A percentile compares a stretch with the other conserved stretches of the same genome.
Evolutionary conservation across 495 filamentous ascomycete species (phyloP).

Genomic region (Penicillium canescens): DNA sequence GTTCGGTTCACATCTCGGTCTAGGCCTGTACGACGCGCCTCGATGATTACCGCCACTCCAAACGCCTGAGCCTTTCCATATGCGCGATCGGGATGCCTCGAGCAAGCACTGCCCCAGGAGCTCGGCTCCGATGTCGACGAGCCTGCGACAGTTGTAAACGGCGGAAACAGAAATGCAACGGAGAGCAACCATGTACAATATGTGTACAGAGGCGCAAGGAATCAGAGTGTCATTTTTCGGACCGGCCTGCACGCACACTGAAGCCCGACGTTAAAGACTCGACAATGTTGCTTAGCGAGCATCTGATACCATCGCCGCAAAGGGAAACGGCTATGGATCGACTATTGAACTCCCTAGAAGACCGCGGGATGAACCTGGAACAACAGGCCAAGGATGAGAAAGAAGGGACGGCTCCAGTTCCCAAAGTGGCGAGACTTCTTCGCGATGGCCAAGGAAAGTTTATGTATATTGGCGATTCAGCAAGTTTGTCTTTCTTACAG

Average conservation of each 20-base stretch:
- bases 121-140: conserved; percentile 40
- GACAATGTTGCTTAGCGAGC: conserved; percentile 44
- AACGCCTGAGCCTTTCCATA: not conserved
- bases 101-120: conserved; percentile 34
- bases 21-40: not conserved
- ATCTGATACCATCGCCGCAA: conserved; percentile 32
- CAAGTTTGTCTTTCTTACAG: conserved; percentile 70
- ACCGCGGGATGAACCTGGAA: conserved; percentile 35
- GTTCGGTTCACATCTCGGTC: not conserved
- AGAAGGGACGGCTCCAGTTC: conserved; percentile 41
- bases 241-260: conserved; percentile 41
- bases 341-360: conserved; percentile 40
- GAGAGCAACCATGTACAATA: conserved; percentile 66
- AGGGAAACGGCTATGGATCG: conserved; percentile 43
- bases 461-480: conserved; percentile 73
- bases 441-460: conserved; percentile 56
- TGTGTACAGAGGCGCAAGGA: conserved; percentile 60
- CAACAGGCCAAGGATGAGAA: conserved; percentile 37
- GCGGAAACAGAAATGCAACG: conserved; percentile 81
- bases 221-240: conserved; percentile 45
- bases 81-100: conserved; percentile 32
- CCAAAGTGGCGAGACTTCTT: conserved; percentile 52
- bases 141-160: conserved; percentile 79
- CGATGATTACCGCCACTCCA: not conserved
- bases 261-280: conserved; percentile 35